Evolutionary conservation across 1,139 yeast species (phyloP), one percentile per base, ranked within the genome.

Genomic region (Geotrichum fermentans): DNA sequence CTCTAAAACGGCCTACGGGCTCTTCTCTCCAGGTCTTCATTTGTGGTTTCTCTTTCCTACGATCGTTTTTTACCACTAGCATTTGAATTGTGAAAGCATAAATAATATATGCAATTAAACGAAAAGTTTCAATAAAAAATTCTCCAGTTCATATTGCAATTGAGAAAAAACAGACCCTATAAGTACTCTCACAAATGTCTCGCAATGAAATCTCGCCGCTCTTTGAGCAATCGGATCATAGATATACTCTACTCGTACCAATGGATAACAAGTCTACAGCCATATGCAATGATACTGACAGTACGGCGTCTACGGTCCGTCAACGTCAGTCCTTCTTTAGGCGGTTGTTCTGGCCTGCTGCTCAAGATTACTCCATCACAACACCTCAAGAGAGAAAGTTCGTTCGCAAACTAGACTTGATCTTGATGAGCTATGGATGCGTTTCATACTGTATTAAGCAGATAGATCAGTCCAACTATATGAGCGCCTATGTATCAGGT

Each of bases 401-500:
- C 34, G 32, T 43, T 13, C 11, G 42, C 14, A 37, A 32, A 21
- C 47, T 43, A 17, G 47, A 43, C 26, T 10, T 43, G 2, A 36
- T 43, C 28, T 22, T 43, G 20, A 43, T 43, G 47, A 36, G 42
- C 13, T 43, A 36, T 37, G 47, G 42, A 4, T 43, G 47, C 32
- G 4, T 43, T 16, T 30, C 47, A 6, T 37, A 43, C 22, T 28
- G 29, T 21, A 43, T 43, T 14, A 43, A 43, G 29, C 29, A 34
- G 17, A 43, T 69, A 18, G 73, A 69, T 52, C 65, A 68, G 54
- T 52, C 64, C 21, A 68, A 67, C 47, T 52, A 69, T 47, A 58
- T 59, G 28, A 66, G 65, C 45, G 81, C 85, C 1, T 81, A 77
- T 59, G 81, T 78, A 35, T 77, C 79, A 49, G 84, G 85, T 17